A percentile compares a stretch with the other conserved stretches of the same genome.
Evolutionary conservation across 2,329 filamentous ascomycete species (phyloP).

Genomic region (Aotearoamyces nothofagi): DNA sequence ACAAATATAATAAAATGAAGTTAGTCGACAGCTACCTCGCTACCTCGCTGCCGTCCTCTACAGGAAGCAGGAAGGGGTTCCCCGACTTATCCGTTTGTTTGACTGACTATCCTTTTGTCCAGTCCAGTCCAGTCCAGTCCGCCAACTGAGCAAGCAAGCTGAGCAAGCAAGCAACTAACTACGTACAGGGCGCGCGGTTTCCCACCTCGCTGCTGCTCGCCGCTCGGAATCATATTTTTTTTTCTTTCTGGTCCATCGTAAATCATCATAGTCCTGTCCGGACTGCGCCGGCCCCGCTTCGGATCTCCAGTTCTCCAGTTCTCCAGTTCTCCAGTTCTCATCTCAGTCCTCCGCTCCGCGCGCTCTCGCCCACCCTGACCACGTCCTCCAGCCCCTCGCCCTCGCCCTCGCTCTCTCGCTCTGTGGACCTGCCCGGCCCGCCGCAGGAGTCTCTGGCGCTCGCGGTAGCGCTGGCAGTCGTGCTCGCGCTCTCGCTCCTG

Average conservation of each 20-base stretch:
- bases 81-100: neutral
- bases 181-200: too few species aligned
- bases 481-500: constrained; percentile 38
- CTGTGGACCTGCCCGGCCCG: constrained; percentile 2
- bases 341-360: constrained; percentile 30
- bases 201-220: neutral
- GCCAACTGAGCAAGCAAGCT: neutral
- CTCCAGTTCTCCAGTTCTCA: constrained; percentile 1
- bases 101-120: too few species aligned
- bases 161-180: neutral
- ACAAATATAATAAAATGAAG: too few species aligned
- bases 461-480: constrained; percentile 29
- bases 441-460: constrained; percentile 7
- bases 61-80: neutral
- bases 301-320: neutral
- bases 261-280: neutral
- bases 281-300: neutral
- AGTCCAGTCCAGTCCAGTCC: too few species aligned
- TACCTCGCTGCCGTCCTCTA: neutral
- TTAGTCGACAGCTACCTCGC: too few species aligned
- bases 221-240: neutral
- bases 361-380: constrained; percentile 45
- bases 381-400: constrained; percentile 31
- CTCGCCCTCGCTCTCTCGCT: constrained; percentile 24
- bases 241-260: neutral